Base-by-base conservation (phyloP, 2,329 filamentous ascomycete species). In the Cladosporium sp. region DNA sequence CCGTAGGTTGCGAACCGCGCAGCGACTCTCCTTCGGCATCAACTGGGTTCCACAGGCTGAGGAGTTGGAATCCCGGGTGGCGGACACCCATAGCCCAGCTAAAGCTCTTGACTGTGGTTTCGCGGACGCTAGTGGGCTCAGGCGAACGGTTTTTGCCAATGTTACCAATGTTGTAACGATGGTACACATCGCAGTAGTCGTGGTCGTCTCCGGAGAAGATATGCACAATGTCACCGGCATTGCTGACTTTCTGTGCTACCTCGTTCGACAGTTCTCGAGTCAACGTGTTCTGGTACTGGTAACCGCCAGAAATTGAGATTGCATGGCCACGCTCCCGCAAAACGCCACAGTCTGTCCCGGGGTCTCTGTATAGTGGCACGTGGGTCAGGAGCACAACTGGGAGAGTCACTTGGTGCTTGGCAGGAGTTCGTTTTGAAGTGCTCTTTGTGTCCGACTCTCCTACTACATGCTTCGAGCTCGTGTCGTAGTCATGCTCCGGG, bases 171-270 rank as follows among this genome's bases (percentile, higher is more conserved):
- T 76, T 76, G 71, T 74, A 76, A 10, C 88, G 87, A 78, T 99
- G 95, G 0, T 89, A 84, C 7, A 98, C 81, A 74, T 97, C 93
- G 80, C 95, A 99, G 80, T 98, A 97, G 80, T 99, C 95, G 80
- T 99, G 95, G 75, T 99, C 95, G 73, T 99, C 95, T 12, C 95
- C 95, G 0, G 93, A 97, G 75, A 98, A 99, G 52, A 93, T 90
- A 70, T 95, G 90, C 3, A 87, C 84, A 14, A 98, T 87, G 68
- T 95, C 92, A 38, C 92, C 93, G 11, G 71, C 70, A 7, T 66
- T 66, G 11, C 72, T 72, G 38, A 97, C 84, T 69, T 89, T 91
- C 67, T 89, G 85, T 51, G 97, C 82, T 44, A 99, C 82, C 61
- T 89, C 88, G 55, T 88, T 84, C 0, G 93, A 95, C 71, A 97